Percentiles rank a stretch among this genome's conserved stretches.
These are phyloP conservation scores for Peniophora sp. DNA, from an alignment of 1,284 basidiomycete genomes.

Conservation along the genomic window DNA sequence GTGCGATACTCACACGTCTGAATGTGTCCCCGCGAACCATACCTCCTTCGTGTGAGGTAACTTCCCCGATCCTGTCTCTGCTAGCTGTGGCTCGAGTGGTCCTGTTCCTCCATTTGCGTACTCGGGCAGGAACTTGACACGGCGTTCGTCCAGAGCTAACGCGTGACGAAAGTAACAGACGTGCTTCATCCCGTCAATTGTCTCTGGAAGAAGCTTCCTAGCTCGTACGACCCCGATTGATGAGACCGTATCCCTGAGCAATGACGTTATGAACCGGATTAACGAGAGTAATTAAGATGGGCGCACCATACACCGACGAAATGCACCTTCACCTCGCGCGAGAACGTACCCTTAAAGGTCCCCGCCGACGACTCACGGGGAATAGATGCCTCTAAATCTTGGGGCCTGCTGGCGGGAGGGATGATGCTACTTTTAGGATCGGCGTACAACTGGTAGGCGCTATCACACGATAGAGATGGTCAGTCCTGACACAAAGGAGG, in stretches of 20 bases:
- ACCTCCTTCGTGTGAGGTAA: conserved; percentile 12
- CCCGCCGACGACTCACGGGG: background rate
- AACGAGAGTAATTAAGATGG: background rate
- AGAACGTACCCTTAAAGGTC: conserved; percentile 21
- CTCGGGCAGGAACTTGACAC: conserved; percentile 17
- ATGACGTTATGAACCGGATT: background rate
- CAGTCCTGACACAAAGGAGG: too few species aligned
- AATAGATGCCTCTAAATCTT: too few species aligned
- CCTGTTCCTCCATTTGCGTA: conserved; percentile 8
- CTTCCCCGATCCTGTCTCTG: background rate
- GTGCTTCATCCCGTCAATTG: conserved; percentile 10
- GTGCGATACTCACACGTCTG: conserved; percentile 13
- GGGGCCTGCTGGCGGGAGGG: too few species aligned
- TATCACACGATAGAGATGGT: conserved; percentile 4
- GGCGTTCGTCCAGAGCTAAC: conserved; percentile 14
- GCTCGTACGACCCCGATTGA: conserved; percentile 24
- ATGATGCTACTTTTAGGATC: too few species aligned
- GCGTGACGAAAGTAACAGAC: conserved; percentile 16
- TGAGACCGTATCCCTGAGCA: conserved; percentile 19
- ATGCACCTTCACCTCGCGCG: conserved; percentile 19
- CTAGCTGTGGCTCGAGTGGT: background rate
- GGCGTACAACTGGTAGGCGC: conserved; percentile 24
- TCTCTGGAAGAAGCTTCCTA: conserved; percentile 17
- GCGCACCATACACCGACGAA: conserved; percentile 30
- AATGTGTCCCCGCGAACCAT: conserved; percentile 17